phyloP scores from a whole-genome alignment of 169 alveolate genomes.

The Miamiensis avidus region DNA sequence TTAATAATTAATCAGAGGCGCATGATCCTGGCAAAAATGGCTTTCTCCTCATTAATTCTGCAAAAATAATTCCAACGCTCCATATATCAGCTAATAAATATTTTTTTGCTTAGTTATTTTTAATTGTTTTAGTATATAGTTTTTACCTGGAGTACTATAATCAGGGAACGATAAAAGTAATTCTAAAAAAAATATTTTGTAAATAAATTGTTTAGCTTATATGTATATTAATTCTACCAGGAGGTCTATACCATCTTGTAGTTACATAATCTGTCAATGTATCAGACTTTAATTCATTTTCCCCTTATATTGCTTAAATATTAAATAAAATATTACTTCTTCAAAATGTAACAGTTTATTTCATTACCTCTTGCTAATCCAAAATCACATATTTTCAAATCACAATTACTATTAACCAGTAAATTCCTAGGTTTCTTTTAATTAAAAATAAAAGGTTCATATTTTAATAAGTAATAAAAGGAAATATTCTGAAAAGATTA shows the following conservation, averaged over 20 bases:
- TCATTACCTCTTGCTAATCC: slow-evolving; percentile 71
- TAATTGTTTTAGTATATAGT: background rate
- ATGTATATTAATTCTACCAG: slow-evolving; percentile 9
- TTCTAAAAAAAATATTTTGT: slow-evolving; percentile 32
- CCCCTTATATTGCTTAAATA: background rate
- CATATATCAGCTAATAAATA: slow-evolving; percentile 66
- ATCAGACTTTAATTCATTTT: slow-evolving; percentile 33
- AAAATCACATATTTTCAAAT: slow-evolving; percentile 79
- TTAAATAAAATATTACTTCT: no score
- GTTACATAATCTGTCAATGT: slow-evolving; percentile 72
- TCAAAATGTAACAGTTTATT: no score
- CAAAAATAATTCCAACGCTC: slow-evolving; percentile 86
- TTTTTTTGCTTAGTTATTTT: background rate
- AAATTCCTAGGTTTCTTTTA: slow-evolving; percentile 73
- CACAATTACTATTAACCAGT: slow-evolving; percentile 74
- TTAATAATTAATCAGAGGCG: slow-evolving; percentile 52
- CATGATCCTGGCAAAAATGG: slow-evolving; percentile 76
- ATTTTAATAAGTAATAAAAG: background rate
- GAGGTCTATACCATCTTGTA: slow-evolving; percentile 87
- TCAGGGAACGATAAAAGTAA: slow-evolving; percentile 66
- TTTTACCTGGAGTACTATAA: slow-evolving; percentile 65
- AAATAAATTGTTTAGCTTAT: no score
- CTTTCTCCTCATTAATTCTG: slow-evolving; percentile 75
- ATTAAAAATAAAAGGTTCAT: slow-evolving; percentile 5
- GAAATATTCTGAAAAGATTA: no score